Evolutionary conservation across 306 rosid genomes (phyloP), one percentile per base, ranked within the genome.

Genomic region (Ochetophila trinervis): DNA sequence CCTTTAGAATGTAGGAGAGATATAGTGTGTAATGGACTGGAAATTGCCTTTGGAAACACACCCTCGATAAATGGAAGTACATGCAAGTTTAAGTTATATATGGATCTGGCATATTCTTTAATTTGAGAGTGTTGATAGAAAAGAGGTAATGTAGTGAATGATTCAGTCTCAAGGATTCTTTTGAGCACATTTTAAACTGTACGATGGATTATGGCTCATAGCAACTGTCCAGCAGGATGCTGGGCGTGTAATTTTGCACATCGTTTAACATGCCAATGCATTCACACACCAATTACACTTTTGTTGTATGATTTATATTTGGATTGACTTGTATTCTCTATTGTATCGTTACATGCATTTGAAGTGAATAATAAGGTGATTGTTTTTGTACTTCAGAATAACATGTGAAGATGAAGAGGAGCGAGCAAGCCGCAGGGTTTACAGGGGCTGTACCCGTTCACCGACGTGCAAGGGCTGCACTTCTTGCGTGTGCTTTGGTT

Each of bases 391-490:
- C 66, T 66, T 62, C 93, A 89, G 96, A 70, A 76, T 87, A 45
- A 69, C 93, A 18, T 92, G 98, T 61, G 91, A 87, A 37, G 89
- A 87, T 67, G 98, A 92, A 27, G 98, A 92, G 71, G 98, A 92
- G 77, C 77, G 96, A 72, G 96, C 83, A 11, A 92, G 96, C 65
- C 86, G 96, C 19, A 84, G 89, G 74, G 87, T 92, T 42, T 92
- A 89, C 73, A 79, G 98, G 71, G 95, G 95, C 76, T 92, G 98
- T 71, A 57, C 67, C 50, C 88, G 87, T 37, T 77, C 95, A 8
- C 91, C 95, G 16, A 85, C 95, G 12, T 92, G 98, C 86, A 85
- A 84, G 74, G 98, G 98, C 49, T 92, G 98, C 83, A 89, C 96
- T 58, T 87, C 96, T 30, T 92, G 98, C 60, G 98, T 92, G 62